Percentiles rank a stretch among this genome's conserved stretches.
phyloP scores from a whole-genome alignment of 345 rosid species.

The Eucalyptus globulus region DNA sequence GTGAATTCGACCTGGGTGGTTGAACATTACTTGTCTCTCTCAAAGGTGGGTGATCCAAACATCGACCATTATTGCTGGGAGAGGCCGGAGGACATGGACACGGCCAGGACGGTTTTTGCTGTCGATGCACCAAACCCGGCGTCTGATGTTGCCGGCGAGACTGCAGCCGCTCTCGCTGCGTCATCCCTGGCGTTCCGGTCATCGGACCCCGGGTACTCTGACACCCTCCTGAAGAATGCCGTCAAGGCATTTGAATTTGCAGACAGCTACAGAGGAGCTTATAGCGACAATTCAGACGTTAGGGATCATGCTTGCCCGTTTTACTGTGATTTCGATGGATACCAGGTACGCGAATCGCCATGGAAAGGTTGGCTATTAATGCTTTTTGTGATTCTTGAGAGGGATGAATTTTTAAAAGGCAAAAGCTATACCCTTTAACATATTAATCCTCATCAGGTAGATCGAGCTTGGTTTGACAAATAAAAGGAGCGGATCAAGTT shows the following conservation, averaged over 20 bases:
- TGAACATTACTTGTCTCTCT: not conserved
- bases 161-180: conserved; percentile 79
- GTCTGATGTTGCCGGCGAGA: conserved; percentile 89
- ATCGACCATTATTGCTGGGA: conserved; percentile 93
- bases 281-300: conserved; percentile 62
- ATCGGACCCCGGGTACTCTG: conserved; percentile 69
- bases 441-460: not conserved
- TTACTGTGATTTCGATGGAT: conserved; percentile 88
- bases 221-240: conserved; percentile 57
- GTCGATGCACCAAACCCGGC: conserved; percentile 84
- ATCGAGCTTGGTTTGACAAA: not conserved
- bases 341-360: conserved; percentile 32
- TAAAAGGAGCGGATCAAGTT: not conserved
- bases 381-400: not conserved
- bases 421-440: not conserved
- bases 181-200: conserved; percentile 76
- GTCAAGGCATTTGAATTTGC: conserved; percentile 52
- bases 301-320: conserved; percentile 82
- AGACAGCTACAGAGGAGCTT: conserved; percentile 83
- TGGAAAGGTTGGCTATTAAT: not conserved
- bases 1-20: not conserved
- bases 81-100: conserved; percentile 98
- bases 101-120: conserved; percentile 59
- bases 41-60: conserved; percentile 91
- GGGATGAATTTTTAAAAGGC: not conserved